Evolutionary conservation across 2,329 filamentous ascomycete genomes (phyloP).

Genomic region (Botrytis deweyae): DNA sequence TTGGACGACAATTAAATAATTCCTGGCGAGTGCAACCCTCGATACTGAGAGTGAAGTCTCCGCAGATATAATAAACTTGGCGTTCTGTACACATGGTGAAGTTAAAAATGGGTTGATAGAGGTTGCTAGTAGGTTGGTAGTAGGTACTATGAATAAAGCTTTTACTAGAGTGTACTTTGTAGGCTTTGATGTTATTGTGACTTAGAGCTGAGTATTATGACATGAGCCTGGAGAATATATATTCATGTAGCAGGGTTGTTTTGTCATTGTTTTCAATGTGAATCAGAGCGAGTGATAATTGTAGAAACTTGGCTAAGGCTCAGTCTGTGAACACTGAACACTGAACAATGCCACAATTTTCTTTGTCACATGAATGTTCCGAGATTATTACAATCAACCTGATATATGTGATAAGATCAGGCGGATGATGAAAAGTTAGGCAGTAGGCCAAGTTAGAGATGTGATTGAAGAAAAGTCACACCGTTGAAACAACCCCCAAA

Average conservation of each 20-base stretch:
- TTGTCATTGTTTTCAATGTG: background rate
- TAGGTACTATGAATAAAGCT: background rate
- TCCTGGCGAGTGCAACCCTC: background rate
- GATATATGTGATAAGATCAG: background rate
- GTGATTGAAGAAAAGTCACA: background rate
- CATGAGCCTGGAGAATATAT: background rate
- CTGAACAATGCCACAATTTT: background rate
- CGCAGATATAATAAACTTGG: background rate
- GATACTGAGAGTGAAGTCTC: background rate
- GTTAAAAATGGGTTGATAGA: background rate
- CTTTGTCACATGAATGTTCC: no score
- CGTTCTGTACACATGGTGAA: background rate
- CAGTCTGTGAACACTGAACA: background rate
- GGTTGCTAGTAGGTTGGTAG: background rate
- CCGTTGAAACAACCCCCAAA: no score
- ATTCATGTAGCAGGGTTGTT: background rate
- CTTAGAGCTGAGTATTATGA: background rate
- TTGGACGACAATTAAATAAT: background rate
- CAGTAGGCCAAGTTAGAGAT: background rate
- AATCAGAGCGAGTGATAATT: background rate
- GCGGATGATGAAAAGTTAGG: background rate
- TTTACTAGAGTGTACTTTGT: background rate
- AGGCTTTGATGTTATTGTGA: background rate
- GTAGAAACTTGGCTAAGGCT: no score
- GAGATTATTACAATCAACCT: background rate